These are phyloP conservation scores for Dactylonectria macrodidyma DNA, from an alignment of 2,329 filamentous ascomycete genomes.

Conservation along the genomic window DNA sequence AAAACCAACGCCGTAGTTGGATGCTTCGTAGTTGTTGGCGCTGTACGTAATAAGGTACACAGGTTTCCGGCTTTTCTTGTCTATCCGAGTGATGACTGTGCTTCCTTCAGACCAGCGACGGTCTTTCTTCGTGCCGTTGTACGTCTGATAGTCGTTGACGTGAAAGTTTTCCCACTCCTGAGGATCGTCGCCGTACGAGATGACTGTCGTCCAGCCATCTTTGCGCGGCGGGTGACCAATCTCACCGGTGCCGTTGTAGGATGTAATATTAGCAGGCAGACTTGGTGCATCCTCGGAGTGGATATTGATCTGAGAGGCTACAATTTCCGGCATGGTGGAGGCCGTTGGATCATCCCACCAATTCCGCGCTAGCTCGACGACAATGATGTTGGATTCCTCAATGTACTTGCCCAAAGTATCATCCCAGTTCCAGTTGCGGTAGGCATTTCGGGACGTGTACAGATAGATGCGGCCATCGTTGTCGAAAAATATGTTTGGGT, in stretches of 20 bases:
- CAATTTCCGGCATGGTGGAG: slow-evolving; percentile 53
- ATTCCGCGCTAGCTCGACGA: slow-evolving; percentile 51
- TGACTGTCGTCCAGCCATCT: slow-evolving; percentile 55
- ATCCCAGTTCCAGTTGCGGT: slow-evolving; percentile 57
- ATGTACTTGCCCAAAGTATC: slow-evolving; percentile 52
- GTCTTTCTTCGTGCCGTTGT: slow-evolving; percentile 54
- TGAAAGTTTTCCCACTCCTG: slow-evolving; percentile 56
- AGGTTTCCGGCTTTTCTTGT: slow-evolving; percentile 39
- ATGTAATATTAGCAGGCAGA: slow-evolving; percentile 50
- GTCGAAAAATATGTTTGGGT: slow-evolving; percentile 64
- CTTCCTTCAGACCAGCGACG: slow-evolving; percentile 56
- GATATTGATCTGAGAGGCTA: slow-evolving; percentile 46
- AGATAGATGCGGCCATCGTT: slow-evolving; percentile 54
- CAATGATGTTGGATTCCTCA: slow-evolving; percentile 56
- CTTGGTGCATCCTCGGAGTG: slow-evolving; percentile 46
- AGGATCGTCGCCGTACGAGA: slow-evolving; percentile 53
- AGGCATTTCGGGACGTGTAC: slow-evolving; percentile 54
- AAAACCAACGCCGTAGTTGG: slow-evolving; percentile 56
- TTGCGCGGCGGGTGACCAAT: slow-evolving; percentile 52
- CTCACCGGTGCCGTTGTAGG: slow-evolving; percentile 55
- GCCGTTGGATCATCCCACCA: slow-evolving; percentile 55
- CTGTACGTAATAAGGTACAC: slow-evolving; percentile 48
- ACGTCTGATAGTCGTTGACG: slow-evolving; percentile 51
- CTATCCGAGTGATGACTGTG: slow-evolving; percentile 47
- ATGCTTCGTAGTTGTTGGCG: slow-evolving; percentile 54